Percentiles rank a stretch among this genome's conserved stretches.
These are phyloP conservation scores for Quercus phellos DNA, from an alignment of 331 rosid species.

Conservation along the genomic window DNA sequence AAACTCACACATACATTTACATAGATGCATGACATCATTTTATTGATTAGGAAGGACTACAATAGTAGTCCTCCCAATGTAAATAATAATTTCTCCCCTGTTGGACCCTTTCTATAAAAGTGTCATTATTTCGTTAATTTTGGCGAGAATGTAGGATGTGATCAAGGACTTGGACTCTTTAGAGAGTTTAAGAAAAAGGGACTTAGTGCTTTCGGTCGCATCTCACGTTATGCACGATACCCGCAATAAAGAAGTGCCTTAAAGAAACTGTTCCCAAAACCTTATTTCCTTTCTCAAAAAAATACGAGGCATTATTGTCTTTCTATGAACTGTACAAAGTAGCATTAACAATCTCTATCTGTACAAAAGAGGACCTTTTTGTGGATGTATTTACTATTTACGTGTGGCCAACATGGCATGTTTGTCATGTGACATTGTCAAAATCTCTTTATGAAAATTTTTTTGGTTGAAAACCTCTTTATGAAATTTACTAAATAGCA, in stretches of 20 bases:
- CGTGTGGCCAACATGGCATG: background rate
- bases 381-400: background rate
- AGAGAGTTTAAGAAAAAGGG: constrained; percentile 9
- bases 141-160: constrained; percentile 14
- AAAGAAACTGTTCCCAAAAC: background rate
- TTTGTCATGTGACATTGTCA: background rate
- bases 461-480: background rate
- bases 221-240: constrained; percentile 2
- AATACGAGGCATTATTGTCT: background rate
- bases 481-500: background rate
- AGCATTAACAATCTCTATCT: background rate
- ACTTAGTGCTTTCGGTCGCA: background rate
- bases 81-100: too few species aligned
- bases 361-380: background rate
- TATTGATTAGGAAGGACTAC: too few species aligned
- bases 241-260: background rate
- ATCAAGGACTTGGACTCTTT: constrained; percentile 6
- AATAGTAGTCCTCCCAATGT: accelerated
- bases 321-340: background rate
- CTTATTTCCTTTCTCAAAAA: background rate
- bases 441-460: background rate
- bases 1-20: too few species aligned
- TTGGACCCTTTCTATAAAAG: background rate
- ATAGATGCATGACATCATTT: too few species aligned
- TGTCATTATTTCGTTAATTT: background rate